Evolutionary conservation across 768 basidiomycete genomes (phyloP), one percentile per base, ranked within the genome.

Genomic region (Plicaturopsis crispa): DNA sequence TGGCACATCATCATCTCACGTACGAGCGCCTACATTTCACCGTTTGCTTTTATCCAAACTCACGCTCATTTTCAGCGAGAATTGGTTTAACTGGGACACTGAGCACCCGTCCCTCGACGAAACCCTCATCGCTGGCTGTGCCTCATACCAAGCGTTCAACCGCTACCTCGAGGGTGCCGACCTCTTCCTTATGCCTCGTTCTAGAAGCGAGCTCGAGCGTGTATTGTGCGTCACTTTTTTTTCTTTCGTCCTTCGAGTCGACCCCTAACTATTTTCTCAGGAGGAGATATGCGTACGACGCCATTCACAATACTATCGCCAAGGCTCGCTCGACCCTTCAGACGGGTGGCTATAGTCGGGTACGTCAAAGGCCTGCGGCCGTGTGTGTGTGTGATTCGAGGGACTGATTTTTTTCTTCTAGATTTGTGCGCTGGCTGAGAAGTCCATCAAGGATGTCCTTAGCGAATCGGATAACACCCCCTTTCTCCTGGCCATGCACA

Each of bases 301-400:
- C 78, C 8, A 84, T 89, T 39, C 87, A 89, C 56, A 89, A 88
- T 51, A 73, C 75, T 6, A 84, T 89, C 51, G 66, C 86, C 13
- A 71, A 70, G 41, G 78, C 81, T 49, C 78, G 78, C 32, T 73
- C 76, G 14, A 62, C 74, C 13, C 63, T 86, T 12, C 70, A 77
- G 43, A 67, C 72, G 1, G 76, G 69, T 20, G 73, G 75, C 23
- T 76, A 77, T 44, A 66, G 66, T 40, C 61, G 71, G 48, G 73
- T 76, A 50, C 46, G 73, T 64, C 40, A 23, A 8, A 10, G 1
- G 3, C 8, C 18, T 11, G 20, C 40, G 69, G 70, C 12, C 73
- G 70, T 45, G 65, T 65, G 46, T 59, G 70, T 44, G 71, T 72
- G 41, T 42, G 67, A 19, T 55, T 18, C 13, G 16, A 7, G 14